Conservation (phyloP, 1,139 yeast species). For the Lodderomyces pseudojiufengensis region DNA sequence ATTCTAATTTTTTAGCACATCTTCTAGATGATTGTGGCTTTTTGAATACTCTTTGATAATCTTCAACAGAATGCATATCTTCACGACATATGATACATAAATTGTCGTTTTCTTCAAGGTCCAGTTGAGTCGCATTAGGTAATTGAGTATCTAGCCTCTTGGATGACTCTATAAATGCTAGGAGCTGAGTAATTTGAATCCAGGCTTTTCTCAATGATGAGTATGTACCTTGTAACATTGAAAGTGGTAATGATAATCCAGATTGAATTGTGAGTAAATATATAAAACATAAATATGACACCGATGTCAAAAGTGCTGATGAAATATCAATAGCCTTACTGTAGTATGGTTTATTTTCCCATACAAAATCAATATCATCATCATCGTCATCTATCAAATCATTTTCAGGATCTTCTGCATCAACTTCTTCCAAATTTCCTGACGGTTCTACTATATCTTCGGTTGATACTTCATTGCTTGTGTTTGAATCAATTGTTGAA, state of each 20-base stretch:
- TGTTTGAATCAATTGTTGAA: constrained; percentile 23
- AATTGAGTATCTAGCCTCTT: constrained; percentile 64
- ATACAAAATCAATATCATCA: constrained; percentile 53
- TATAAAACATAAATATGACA: constrained; percentile 31
- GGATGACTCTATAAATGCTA: constrained; percentile 57
- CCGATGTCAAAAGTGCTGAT: constrained; percentile 40
- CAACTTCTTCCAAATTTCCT: constrained; percentile 21
- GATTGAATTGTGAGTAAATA: constrained; percentile 45
- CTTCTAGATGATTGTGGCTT: constrained; percentile 37
- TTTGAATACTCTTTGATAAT: constrained; percentile 21
- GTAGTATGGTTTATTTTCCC: constrained; percentile 71
- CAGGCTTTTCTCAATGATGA: constrained; percentile 48
- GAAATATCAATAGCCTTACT: constrained; percentile 56
- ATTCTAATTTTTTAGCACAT: constrained; percentile 69
- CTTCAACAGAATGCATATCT: constrained; percentile 55
- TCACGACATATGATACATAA: constrained; percentile 84
- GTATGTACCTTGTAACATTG: constrained; percentile 65
- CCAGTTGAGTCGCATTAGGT: constrained; percentile 56
- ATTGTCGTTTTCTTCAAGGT: constrained; percentile 55
- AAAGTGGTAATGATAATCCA: constrained; percentile 59
- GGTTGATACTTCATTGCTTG: constrained; percentile 50
- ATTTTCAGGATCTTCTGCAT: constrained; percentile 8
- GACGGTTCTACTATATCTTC: constrained; percentile 43
- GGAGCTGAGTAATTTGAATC: constrained; percentile 49
- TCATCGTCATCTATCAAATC: constrained; percentile 35